Evolutionary conservation across 1,284 basidiomycete genomes (phyloP), one percentile per base, ranked within the genome.

Genomic region (Coniferiporia weirii): DNA sequence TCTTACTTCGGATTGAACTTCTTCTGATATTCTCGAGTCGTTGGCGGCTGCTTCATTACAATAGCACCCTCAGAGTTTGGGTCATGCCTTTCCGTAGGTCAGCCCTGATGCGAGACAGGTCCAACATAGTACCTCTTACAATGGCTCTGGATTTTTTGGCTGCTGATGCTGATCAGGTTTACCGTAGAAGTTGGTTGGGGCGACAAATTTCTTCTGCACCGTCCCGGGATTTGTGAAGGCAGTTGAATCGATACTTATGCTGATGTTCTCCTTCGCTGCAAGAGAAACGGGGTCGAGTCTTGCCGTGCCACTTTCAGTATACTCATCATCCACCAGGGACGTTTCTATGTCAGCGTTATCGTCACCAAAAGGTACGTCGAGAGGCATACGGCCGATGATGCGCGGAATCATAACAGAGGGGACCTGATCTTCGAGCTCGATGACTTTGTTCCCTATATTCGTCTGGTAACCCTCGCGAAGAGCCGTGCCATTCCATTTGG

Each of bases 21-120:
- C 45, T 76, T 75, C 51, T 85, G 81, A 64, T 94, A 88, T 38
- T 81, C 82, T 61, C 82, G 27, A 27, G 27, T 27, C 2, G 27
- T 78, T 4, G 80, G 83, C 0, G 94, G 94, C 3, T 81, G 75
- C 62, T 86, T 89, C 91, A 99, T 92, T 7, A 98, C 88, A 7
- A 99, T 73, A 0, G 95, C 94, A 0, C 83, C 89, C 51, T 84
- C 80, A 2, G 79, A 81, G 3, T 80, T 71, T 1, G 94, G 91
- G 69, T 96, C 85, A 67, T 92, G 84, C 60, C 90, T 89, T 34
- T 8, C 36, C 35, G 48, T 70, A 48, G 66, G 62, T 64, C 44
- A 64, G 66, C 43, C 66, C 68, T 63, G 62, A 63, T 52, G 64
- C 48, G 55, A 60, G 27, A 32, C 38, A 22, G 47, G 45, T 19